A percentile compares a stretch with the other conserved stretches of the same genome.
Evolutionary conservation across 1,139 yeast genomes (phyloP).

Genomic region (Eremothecium cymbalariae): DNA sequence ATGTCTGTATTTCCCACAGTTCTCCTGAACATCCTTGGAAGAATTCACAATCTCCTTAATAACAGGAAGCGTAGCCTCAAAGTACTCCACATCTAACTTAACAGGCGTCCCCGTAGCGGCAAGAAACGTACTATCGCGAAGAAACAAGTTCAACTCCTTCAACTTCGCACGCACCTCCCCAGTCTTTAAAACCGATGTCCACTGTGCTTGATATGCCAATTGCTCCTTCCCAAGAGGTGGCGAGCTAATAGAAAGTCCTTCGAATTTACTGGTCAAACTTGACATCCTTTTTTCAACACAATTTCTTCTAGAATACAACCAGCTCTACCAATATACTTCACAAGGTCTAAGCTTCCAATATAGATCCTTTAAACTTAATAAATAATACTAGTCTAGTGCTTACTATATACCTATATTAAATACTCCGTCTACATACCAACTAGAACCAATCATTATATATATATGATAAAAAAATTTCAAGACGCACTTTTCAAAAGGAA

Average conservation of each 20-base stretch:
- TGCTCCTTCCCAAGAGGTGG: conserved; percentile 36
- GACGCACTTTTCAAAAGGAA: no score
- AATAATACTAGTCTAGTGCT: no score
- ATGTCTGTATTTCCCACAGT: conserved; percentile 62
- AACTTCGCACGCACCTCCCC: conserved; percentile 52
- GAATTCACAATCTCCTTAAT: conserved; percentile 45
- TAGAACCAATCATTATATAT: no score
- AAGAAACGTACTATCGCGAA: conserved; percentile 63
- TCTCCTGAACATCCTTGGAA: conserved; percentile 30
- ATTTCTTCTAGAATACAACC: no score
- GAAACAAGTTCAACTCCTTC: conserved; percentile 55
- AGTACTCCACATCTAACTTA: conserved; percentile 58
- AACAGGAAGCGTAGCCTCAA: conserved; percentile 54
- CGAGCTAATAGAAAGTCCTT: conserved; percentile 37
- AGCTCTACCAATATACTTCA: no score
- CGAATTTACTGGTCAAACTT: conserved; percentile 38
- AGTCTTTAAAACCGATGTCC: conserved; percentile 56
- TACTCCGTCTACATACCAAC: no score
- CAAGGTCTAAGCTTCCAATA: no score
- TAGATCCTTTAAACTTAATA: no score
- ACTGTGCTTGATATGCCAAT: conserved; percentile 73
- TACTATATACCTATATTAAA: no score
- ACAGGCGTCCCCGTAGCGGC: conserved; percentile 55
- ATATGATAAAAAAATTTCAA: no score
- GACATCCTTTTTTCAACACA: no score